phyloP scores from a whole-genome alignment of 257 asterid species.

The Rubia yunnanensis region DNA sequence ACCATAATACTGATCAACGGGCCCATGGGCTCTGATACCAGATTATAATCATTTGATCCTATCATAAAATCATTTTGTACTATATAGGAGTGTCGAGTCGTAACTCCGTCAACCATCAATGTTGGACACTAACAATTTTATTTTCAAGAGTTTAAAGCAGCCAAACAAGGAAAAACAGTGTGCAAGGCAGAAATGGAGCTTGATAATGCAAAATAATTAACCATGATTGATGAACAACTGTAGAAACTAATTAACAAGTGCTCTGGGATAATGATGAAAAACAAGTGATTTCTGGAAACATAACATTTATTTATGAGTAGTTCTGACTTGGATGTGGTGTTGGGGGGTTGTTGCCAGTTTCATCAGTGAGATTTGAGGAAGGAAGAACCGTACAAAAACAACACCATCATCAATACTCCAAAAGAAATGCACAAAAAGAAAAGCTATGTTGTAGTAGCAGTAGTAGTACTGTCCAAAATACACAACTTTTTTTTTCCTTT shows the following conservation, averaged over 20 bases:
- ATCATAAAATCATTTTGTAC: too few relatives aligned
- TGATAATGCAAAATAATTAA: neutral
- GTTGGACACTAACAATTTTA: too few relatives aligned
- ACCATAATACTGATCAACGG: too few relatives aligned
- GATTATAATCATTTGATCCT: too few relatives aligned
- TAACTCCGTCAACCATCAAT: too few relatives aligned
- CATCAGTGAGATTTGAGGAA: constrained; percentile 9
- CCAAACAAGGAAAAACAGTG: too few relatives aligned
- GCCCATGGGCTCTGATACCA: too few relatives aligned
- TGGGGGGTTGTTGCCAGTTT: neutral
- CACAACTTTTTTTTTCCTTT: neutral
- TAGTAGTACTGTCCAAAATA: constrained; percentile 26
- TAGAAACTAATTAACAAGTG: neutral
- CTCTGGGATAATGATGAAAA: constrained; percentile 3
- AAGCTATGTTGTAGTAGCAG: constrained; percentile 17
- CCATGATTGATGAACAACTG: neutral
- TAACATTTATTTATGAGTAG: constrained; percentile 14
- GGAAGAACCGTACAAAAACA: constrained; percentile 18
- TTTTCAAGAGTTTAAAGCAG: neutral
- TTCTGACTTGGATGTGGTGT: constrained; percentile 12
- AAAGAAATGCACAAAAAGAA: constrained; percentile 27
- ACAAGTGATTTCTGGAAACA: neutral
- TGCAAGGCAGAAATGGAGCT: neutral
- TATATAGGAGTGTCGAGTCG: too few relatives aligned
- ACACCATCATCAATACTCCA: constrained; percentile 14